phyloP scores from a whole-genome alignment of 441 rosid species.

The Bruguiera hainesii region DNA sequence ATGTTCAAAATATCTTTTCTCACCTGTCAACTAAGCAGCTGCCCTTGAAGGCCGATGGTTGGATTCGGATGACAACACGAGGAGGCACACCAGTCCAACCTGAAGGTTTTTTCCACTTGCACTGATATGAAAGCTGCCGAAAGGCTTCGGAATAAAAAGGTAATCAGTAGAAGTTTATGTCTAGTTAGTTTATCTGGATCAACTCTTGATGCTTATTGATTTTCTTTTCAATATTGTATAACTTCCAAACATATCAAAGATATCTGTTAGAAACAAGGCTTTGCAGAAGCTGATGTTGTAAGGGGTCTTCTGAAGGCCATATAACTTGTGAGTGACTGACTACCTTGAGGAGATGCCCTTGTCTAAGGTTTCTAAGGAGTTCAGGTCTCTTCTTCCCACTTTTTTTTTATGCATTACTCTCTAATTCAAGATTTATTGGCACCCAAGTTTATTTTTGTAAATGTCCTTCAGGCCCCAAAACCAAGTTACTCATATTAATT shows the following conservation, averaged over 20 bases:
- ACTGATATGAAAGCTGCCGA: slow-evolving; percentile 62
- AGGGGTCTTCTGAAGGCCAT: slow-evolving; percentile 29
- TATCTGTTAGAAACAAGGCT: slow-evolving; percentile 80
- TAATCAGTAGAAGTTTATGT: slow-evolving; percentile 21
- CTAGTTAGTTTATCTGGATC: background rate
- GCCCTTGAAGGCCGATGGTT: slow-evolving; percentile 72
- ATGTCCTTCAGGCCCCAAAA: too few species aligned
- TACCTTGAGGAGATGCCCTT: slow-evolving; percentile 38
- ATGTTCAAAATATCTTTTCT: slow-evolving; percentile 18
- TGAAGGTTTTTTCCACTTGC: slow-evolving; percentile 44
- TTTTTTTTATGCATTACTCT: background rate
- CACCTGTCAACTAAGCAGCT: slow-evolving; percentile 43
- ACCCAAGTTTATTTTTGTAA: slow-evolving; percentile 22
- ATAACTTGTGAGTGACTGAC: too few species aligned
- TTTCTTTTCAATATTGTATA: background rate
- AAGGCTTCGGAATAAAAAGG: slow-evolving; percentile 98
- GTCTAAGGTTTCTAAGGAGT: slow-evolving; percentile 63
- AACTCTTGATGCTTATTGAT: background rate
- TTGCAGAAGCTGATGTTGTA: slow-evolving; percentile 51
- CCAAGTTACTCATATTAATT: slow-evolving; percentile 36
- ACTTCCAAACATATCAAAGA: slow-evolving; percentile 32
- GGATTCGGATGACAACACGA: slow-evolving; percentile 86
- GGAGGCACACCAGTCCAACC: slow-evolving; percentile 64
- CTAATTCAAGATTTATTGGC: background rate
- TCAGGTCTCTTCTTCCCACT: slow-evolving; percentile 51